Evolutionary conservation across 106 monocot genomes (phyloP).

Genomic region (Cymbidium sinense): DNA sequence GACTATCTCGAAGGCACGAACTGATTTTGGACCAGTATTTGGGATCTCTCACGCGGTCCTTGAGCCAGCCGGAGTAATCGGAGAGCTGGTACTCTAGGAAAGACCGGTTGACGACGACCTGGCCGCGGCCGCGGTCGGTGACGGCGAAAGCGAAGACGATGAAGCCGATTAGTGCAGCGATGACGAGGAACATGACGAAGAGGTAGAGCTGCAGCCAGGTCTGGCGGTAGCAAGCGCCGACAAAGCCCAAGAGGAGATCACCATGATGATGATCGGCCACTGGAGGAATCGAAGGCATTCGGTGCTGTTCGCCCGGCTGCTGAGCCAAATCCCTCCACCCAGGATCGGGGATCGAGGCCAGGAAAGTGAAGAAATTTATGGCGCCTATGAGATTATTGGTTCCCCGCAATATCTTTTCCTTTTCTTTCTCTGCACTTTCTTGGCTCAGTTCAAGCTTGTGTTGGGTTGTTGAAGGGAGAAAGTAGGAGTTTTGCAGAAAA

Average conservation of each 20-base stretch:
- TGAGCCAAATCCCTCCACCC: slow-evolving; percentile 67
- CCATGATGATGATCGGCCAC: slow-evolving; percentile 79
- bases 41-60: slow-evolving; percentile 40
- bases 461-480: neutral
- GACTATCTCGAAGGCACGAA: slow-evolving; percentile 40
- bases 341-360: slow-evolving; percentile 75
- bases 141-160: slow-evolving; percentile 77
- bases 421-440: neutral
- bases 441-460: neutral
- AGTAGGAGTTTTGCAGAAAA: neutral
- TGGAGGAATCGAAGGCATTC: slow-evolving; percentile 88
- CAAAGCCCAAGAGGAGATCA: slow-evolving; percentile 82
- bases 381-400: slow-evolving; percentile 47
- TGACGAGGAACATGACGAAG: slow-evolving; percentile 64
- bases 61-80: slow-evolving; percentile 81
- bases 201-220: slow-evolving; percentile 75
- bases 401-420: slow-evolving; percentile 31
- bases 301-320: slow-evolving; percentile 37
- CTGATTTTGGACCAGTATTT: slow-evolving; percentile 46
- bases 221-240: slow-evolving; percentile 65
- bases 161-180: slow-evolving; percentile 60
- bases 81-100: slow-evolving; percentile 74
- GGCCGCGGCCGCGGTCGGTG: slow-evolving; percentile 58
- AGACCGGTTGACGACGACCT: slow-evolving; percentile 30
- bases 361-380: slow-evolving; percentile 67